Base-by-base conservation (phyloP, 139 green algal species). In the Coelastrella sp. region DNA sequence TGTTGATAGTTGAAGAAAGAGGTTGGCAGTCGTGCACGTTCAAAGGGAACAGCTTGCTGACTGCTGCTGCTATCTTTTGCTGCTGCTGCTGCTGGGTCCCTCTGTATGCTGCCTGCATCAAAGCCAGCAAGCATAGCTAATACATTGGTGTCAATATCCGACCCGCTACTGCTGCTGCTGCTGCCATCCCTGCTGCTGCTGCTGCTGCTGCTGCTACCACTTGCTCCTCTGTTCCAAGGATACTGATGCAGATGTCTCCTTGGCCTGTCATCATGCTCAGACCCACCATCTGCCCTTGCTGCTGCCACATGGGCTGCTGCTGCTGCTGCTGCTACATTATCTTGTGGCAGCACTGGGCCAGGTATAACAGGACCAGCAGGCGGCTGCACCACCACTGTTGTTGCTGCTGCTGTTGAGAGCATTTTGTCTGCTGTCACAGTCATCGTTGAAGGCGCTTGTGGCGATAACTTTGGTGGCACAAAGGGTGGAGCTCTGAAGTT, bases 131-230 rank as follows among this genome's bases (percentile, higher is more conserved):
- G 43, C 27, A 64, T 17, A 43, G 43, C 43, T 11, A 66, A 13
- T 45, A 79, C 11, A 9, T n/a, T 27, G 5, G 34, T 4, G 15
- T 74, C 34, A 17, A 11, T 34, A 34, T 50, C 13, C 6, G 11
- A 25, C 35, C 32, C 34, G 32, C 43, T 32, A 45, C 71, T 34
- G 13, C 71, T 78, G 68, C 68, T 77, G 69, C 40, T 78, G 69
- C 23, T 78, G 68, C 68, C n/a, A n/a, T n/a, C n/a, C 35, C 32
- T n/a, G 32, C 43, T 32, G 71, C 71, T 34, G 13, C 71, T 78
- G 68, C 68, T 77, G 69, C 40, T 78, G 69, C 23, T 78, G 68
- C 68, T n/a, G n/a, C n/a, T n/a, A n/a, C n/a, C n/a, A n/a, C n/a
- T n/a, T n/a, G n/a, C n/a, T n/a, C n/a, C n/a, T n/a, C n/a, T n/a